These are phyloP conservation scores for Fraxinus velutina DNA, from an alignment of 305 asterid species.

Conservation along the genomic window DNA sequence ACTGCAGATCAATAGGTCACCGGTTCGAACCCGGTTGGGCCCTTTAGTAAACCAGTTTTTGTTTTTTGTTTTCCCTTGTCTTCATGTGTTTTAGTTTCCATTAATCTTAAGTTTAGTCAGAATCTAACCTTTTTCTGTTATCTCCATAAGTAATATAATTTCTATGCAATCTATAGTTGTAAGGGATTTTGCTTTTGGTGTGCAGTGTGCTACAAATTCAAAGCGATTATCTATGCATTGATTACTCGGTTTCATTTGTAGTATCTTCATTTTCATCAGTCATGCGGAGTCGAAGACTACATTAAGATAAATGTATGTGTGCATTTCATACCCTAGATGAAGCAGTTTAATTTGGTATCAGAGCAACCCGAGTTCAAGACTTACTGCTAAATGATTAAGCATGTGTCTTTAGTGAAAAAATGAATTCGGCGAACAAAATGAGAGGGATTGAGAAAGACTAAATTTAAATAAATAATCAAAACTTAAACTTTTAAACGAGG, in stretches of 20 bases:
- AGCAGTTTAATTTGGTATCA: neutral
- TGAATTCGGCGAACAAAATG: neutral
- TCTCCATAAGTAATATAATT: neutral
- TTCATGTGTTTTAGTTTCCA: neutral
- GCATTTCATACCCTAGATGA: neutral
- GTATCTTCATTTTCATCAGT: neutral
- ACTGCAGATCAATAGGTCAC: conserved; percentile 99
- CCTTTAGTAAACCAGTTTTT: conserved; percentile 26
- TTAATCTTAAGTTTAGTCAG: neutral
- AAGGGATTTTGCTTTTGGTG: neutral
- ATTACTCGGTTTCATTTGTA: neutral
- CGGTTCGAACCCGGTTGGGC: conserved; percentile 98
- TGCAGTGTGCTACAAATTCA: neutral
- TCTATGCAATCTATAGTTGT: neutral
- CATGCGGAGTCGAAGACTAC: neutral
- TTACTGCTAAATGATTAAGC: neutral
- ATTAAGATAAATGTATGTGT: neutral
- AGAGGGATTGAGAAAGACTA: neutral
- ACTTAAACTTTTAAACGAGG: neutral
- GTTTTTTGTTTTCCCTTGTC: neutral
- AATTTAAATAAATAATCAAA: neutral
- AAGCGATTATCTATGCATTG: neutral
- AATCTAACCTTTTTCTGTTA: neutral
- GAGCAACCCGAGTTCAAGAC: neutral
- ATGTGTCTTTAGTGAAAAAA: neutral